Evolutionary conservation across 164 flowering plant genomes (phyloP).

Genomic region (Macadamia tetraphylla): DNA sequence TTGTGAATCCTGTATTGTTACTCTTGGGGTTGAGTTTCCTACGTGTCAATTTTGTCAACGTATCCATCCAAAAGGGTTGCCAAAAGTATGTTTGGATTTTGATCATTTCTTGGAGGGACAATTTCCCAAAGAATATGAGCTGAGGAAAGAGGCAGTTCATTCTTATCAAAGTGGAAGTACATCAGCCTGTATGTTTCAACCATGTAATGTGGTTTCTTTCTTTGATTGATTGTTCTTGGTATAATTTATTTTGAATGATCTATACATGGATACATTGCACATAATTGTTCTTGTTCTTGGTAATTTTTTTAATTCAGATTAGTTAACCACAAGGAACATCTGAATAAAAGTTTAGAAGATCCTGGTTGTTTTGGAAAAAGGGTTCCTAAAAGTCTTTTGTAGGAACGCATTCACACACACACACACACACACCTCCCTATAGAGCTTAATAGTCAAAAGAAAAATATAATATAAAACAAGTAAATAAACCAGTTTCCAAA

Average conservation of each 20-base stretch:
- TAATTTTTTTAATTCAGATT: too few species aligned
- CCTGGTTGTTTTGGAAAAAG: too few species aligned
- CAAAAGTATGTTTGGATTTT: constrained; percentile 70
- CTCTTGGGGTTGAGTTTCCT: constrained; percentile 25
- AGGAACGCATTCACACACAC: too few species aligned
- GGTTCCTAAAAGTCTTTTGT: too few species aligned
- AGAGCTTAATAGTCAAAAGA: too few species aligned
- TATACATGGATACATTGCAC: too few species aligned
- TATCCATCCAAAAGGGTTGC: constrained; percentile 51
- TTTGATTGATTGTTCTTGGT: background rate
- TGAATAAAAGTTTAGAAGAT: too few species aligned
- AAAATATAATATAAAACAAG: too few species aligned
- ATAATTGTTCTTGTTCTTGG: too few species aligned
- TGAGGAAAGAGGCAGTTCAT: constrained; percentile 38
- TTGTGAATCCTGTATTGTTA: constrained; percentile 52
- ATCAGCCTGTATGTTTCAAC: constrained; percentile 29
- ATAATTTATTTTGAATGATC: background rate
- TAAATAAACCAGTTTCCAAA: too few species aligned
- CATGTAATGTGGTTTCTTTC: background rate
- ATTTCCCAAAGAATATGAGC: constrained; percentile 49
- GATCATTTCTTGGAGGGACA: constrained; percentile 58
- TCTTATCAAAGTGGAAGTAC: constrained; percentile 22
- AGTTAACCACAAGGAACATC: too few species aligned
- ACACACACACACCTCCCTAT: too few species aligned
- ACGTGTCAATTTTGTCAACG: constrained; percentile 57